Percentiles rank a stretch among this genome's conserved stretches.
phyloP scores from a whole-genome alignment of 73 alveolate genomes.

The Breviolum minutum region DNA sequence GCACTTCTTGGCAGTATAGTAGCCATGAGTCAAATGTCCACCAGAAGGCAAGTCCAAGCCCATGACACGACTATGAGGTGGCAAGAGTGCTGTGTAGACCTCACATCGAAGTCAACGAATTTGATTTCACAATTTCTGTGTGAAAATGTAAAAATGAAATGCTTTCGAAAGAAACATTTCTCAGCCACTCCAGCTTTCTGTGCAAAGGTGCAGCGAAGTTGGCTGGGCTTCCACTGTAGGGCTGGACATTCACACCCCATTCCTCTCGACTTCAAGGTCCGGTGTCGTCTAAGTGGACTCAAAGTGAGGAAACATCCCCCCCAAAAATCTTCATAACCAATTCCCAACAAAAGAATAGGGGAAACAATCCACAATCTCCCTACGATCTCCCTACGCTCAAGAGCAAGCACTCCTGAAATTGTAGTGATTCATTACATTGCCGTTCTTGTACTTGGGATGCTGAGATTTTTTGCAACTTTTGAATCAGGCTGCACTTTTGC shows the following conservation, averaged over 20 bases:
- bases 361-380: background rate
- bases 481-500: too few relatives aligned
- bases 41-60: slow-evolving; percentile 98
- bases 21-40: slow-evolving; percentile 99
- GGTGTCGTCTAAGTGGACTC: background rate
- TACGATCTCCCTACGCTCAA: too few relatives aligned
- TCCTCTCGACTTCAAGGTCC: slow-evolving; percentile 27
- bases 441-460: too few relatives aligned
- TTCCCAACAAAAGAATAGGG: background rate
- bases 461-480: too few relatives aligned
- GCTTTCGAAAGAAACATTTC: background rate
- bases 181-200: background rate
- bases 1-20: slow-evolving; percentile 97
- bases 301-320: background rate
- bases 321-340: too few relatives aligned
- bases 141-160: background rate
- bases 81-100: slow-evolving; percentile 98
- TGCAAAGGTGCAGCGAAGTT: slow-evolving; percentile 96
- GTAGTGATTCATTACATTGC: too few relatives aligned
- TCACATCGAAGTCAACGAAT: background rate
- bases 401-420: too few relatives aligned
- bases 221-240: slow-evolving; percentile 99
- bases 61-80: slow-evolving; percentile 98
- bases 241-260: slow-evolving; percentile 97
- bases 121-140: too few relatives aligned